phyloP scores from a whole-genome alignment of 2,329 filamentous ascomycete species.

The Ramichloridium luteum region DNA sequence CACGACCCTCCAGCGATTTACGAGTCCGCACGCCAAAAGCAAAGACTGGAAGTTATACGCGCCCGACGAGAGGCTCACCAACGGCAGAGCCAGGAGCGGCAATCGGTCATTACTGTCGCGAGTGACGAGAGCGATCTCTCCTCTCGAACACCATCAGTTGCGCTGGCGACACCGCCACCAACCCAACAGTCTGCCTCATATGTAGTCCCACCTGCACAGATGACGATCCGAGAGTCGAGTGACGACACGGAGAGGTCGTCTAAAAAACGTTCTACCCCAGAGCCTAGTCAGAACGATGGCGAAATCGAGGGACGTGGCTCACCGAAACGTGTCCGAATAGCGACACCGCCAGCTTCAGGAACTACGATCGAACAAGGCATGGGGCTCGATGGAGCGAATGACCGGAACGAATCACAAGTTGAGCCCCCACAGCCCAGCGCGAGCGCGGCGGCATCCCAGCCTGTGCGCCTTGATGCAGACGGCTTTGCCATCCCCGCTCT shows the following conservation, averaged over 20 bases:
- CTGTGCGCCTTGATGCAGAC: constrained; percentile 28
- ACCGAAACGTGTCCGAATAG: too few relatives aligned
- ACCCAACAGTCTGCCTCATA: neutral
- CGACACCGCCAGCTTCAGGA: too few relatives aligned
- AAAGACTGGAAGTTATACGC: constrained; percentile 24
- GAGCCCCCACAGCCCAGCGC: constrained; percentile 3
- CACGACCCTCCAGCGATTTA: constrained; percentile 80
- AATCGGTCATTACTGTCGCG: constrained; percentile 7
- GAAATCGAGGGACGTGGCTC: too few relatives aligned
- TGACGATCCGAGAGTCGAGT: too few relatives aligned
- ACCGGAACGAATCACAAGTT: too few relatives aligned
- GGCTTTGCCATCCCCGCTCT: constrained; percentile 30
- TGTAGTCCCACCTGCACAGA: too few relatives aligned
- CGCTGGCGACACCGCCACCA: constrained; percentile 6
- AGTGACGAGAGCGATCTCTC: constrained; percentile 13
- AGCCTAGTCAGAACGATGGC: too few relatives aligned
- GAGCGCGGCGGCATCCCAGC: too few relatives aligned
- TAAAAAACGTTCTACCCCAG: too few relatives aligned
- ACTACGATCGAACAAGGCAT: too few relatives aligned
- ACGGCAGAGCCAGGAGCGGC: constrained; percentile 6
- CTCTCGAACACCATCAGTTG: constrained; percentile 14
- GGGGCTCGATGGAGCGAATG: too few relatives aligned
- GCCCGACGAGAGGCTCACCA: constrained; percentile 17
- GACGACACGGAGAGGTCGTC: too few relatives aligned
- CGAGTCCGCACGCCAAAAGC: constrained; percentile 43